phyloP scores from a whole-genome alignment of 495 filamentous ascomycete species.

The Penicillium antarcticum region DNA sequence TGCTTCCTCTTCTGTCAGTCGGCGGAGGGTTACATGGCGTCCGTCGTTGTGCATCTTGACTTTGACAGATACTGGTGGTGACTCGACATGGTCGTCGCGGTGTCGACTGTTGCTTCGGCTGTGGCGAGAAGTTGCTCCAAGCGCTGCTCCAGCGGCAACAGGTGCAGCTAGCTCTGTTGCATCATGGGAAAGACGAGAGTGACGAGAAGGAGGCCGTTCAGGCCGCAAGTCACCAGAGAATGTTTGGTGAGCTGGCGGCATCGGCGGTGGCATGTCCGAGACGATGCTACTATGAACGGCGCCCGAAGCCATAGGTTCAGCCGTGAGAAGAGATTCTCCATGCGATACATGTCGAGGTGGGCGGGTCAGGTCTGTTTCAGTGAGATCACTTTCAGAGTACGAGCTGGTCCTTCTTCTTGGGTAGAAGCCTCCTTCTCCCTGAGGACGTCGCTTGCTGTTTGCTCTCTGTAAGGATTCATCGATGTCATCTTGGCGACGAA shows the following conservation, averaged over 20 bases:
- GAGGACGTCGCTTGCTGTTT: slow-evolving; percentile 47
- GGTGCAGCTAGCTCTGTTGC: slow-evolving; percentile 39
- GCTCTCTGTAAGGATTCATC: slow-evolving; percentile 56
- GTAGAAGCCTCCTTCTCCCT: slow-evolving; percentile 60
- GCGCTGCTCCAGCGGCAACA: slow-evolving; percentile 39
- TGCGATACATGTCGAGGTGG: slow-evolving; percentile 32
- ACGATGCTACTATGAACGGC: slow-evolving; percentile 27
- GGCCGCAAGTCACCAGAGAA: slow-evolving; percentile 54
- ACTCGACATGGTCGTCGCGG: slow-evolving; percentile 42
- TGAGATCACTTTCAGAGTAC: slow-evolving; percentile 40
- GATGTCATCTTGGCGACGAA: slow-evolving; percentile 54
- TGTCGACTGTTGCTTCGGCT: slow-evolving; percentile 34
- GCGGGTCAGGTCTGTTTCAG: slow-evolving; percentile 41
- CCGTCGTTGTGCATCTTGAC: slow-evolving; percentile 78
- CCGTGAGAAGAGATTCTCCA: slow-evolving; percentile 27
- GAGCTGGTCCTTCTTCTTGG: slow-evolving; percentile 50
- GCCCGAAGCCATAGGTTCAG: slow-evolving; percentile 33
- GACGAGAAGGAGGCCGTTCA: slow-evolving; percentile 18
- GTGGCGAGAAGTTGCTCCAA: slow-evolving; percentile 32
- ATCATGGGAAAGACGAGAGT: slow-evolving; percentile 10
- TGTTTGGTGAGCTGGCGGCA: slow-evolving; percentile 51
- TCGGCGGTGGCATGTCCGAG: slow-evolving; percentile 39
- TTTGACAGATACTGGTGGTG: slow-evolving; percentile 72
- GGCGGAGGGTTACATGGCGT: slow-evolving; percentile 74
- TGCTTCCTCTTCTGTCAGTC: slow-evolving; percentile 79